Base-by-base conservation (phyloP, 1,139 yeast genomes). In the Casaregolazyma suthepensis region DNA sequence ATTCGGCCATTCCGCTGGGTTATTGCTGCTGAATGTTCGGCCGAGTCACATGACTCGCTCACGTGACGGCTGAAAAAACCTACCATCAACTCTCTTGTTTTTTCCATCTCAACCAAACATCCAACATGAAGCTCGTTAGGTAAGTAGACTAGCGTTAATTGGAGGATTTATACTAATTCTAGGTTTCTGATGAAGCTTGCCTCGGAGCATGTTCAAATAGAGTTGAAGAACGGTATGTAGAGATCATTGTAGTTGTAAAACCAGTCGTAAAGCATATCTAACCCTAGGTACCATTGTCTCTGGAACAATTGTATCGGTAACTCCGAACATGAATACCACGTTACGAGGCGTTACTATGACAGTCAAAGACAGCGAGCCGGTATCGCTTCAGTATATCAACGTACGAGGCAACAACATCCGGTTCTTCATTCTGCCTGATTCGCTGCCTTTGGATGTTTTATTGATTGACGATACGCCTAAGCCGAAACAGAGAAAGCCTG, bases 321-420 rank as follows among this genome's bases (percentile, higher is more conserved):
- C 96, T 4, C 96, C 97, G 37, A 81, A 87, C 61, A 93, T 93
- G 99, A 93, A 93, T 71, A 83, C 94, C 46, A 83, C 91, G 5
- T 71, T 93, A 61, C 85, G 87, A 61, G 87, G 86, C 60, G 94
- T 89, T 54, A 87, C 85, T 65, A 81, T 85, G 81, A 82, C 86
- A 29, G 79, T 82, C 56, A 82, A 78, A 57, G 81, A 83, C 65
- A 81, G 88, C 57, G 91, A 85, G 54, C 89, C 96, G 1, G 79
- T 83, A 51, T 69, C 79, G 12, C 74, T 91, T 59, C 95, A 88
- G 62, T 88, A 80, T 66, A 85, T 93, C 65, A 90, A 87, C 61
- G 79, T 93, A 37, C 78, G 99, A 62, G 99, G 99, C 1, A 93
- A 85, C 70, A 94, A 88, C 59, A 85, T 93, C 43, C 80, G 99